A percentile compares a stretch with the other conserved stretches of the same genome.
Evolutionary conservation across 106 monocot species (phyloP).

Genomic region (Apostasia shenzhenica): DNA sequence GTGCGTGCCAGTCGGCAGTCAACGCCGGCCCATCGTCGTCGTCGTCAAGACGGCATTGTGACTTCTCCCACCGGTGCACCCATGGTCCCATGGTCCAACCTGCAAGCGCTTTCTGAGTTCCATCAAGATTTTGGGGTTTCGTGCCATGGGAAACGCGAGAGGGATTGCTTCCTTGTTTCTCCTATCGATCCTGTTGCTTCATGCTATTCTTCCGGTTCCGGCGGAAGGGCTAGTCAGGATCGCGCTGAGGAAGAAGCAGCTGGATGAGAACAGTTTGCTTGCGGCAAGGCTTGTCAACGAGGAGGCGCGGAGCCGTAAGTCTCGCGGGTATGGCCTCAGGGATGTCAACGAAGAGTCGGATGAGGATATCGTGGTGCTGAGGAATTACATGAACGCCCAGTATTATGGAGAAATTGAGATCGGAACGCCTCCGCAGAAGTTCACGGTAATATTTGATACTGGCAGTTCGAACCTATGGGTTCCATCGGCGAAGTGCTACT

Average conservation of each 20-base stretch:
- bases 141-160: conserved; percentile 24
- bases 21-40: too few relatives aligned
- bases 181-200: conserved; percentile 20
- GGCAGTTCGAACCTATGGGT: conserved; percentile 92
- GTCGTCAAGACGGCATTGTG: too few relatives aligned
- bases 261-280: conserved; percentile 31
- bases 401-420: conserved; percentile 86
- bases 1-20: too few relatives aligned
- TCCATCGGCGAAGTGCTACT: conserved; percentile 75
- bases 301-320: conserved; percentile 5
- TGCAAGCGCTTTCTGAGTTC: too few relatives aligned
- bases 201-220: conserved; percentile 15
- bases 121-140: too few relatives aligned
- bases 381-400: conserved; percentile 91
- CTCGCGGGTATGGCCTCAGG: conserved; percentile 12
- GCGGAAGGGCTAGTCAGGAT: conserved; percentile 52
- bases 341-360: conserved; percentile 8
- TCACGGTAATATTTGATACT: conserved; percentile 82
- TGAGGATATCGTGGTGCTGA: conserved; percentile 49
- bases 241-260: conserved; percentile 58
- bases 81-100: too few relatives aligned
- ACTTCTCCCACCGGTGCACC: too few relatives aligned
- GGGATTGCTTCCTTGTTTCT: not conserved
- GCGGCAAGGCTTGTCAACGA: conserved; percentile 7
- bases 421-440: conserved; percentile 68